phyloP scores from a whole-genome alignment of 2,329 filamentous ascomycete genomes.

The Fusarium graminum region DNA sequence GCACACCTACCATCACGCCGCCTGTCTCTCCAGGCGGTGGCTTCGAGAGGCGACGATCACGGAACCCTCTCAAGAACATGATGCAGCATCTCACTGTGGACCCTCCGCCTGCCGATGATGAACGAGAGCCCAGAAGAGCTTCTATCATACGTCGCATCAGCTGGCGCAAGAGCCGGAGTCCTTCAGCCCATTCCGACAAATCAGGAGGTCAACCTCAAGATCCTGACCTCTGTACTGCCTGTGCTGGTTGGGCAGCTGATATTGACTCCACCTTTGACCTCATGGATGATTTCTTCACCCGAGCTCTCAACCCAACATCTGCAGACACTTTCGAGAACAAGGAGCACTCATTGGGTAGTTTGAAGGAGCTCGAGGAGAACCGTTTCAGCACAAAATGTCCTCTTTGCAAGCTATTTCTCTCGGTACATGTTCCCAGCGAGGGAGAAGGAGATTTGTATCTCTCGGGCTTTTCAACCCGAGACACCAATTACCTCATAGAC shows the following conservation, averaged over 20 bases:
- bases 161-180: constrained; percentile 54
- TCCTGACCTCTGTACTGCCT: constrained; percentile 50
- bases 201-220: constrained; percentile 49
- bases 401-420: constrained; percentile 53
- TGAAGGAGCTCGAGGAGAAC: constrained; percentile 51
- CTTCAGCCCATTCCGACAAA: constrained; percentile 53
- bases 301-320: constrained; percentile 48
- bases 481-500: constrained; percentile 54
- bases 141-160: constrained; percentile 55
- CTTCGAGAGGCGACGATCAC: constrained; percentile 52
- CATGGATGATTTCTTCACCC: constrained; percentile 50
- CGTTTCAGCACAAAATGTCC: constrained; percentile 53
- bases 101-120: constrained; percentile 47
- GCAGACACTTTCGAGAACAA: constrained; percentile 52
- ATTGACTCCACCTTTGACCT: constrained; percentile 53
- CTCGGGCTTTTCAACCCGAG: constrained; percentile 53
- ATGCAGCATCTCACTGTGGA: constrained; percentile 57
- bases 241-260: constrained; percentile 52
- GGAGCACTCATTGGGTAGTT: constrained; percentile 49
- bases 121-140: constrained; percentile 47
- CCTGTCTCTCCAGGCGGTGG: constrained; percentile 42
- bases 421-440: constrained; percentile 51
- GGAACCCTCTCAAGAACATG: constrained; percentile 55
- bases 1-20: constrained; percentile 41
- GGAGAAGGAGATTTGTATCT: constrained; percentile 51